Evolutionary conservation across 2,329 filamentous ascomycete genomes (phyloP).

Genomic region (Colletotrichum sp.): DNA sequence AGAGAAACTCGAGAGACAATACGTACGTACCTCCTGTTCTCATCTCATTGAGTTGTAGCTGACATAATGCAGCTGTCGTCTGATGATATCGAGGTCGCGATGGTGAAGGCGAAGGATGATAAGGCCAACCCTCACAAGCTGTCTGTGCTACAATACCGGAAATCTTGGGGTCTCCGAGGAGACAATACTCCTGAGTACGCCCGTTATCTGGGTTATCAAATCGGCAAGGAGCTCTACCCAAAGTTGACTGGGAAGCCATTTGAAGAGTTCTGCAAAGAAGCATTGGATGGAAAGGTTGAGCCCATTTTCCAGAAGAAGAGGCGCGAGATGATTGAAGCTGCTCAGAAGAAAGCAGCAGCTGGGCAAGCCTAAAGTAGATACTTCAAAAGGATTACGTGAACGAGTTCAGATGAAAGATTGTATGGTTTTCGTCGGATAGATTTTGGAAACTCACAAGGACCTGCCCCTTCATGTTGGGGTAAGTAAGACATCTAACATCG

Average conservation of each 20-base stretch:
- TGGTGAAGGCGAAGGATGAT: neutral
- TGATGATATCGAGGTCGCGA: neutral
- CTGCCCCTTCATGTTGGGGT: accelerated
- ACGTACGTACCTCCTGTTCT: neutral
- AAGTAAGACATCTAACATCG: neutral
- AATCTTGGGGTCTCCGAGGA: conserved; percentile 51
- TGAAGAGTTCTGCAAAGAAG: neutral
- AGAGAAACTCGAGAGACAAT: conserved; percentile 43
- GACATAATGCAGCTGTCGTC: neutral
- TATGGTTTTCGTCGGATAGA: accelerated
- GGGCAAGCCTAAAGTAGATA: neutral
- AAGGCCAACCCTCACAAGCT: neutral
- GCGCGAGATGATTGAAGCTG: neutral
- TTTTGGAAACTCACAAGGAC: accelerated
- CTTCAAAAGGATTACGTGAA: neutral
- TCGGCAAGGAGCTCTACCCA: conserved; percentile 58
- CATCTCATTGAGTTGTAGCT: neutral
- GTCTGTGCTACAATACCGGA: conserved; percentile 40
- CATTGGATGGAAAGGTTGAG: neutral
- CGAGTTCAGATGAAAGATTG: neutral
- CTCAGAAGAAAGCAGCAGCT: neutral
- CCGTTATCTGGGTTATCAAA: conserved; percentile 58
- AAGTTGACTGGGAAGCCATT: conserved; percentile 36
- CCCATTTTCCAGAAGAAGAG: neutral
- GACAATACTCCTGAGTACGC: conserved; percentile 61